Evolutionary conservation across 495 filamentous ascomycete species (phyloP).

Genomic region (Terfezia boudieri): DNA sequence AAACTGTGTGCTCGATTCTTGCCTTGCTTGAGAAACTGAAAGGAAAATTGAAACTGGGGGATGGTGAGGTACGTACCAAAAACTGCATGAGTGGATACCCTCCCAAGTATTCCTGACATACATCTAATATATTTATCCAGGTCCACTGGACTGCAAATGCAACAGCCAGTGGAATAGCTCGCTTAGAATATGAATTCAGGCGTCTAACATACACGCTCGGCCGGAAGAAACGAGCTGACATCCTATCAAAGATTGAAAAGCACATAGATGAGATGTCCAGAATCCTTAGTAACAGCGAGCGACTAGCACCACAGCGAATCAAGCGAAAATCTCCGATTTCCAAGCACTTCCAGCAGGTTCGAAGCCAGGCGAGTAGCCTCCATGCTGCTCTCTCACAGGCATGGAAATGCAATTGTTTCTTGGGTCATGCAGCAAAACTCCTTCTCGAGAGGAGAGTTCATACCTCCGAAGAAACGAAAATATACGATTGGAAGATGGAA

Average conservation of each 20-base stretch:
- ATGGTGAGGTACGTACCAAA: too few relatives aligned
- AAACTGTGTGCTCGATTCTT: conserved; percentile 3
- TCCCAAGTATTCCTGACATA: too few relatives aligned
- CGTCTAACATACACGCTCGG: not conserved
- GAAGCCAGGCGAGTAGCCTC: not conserved
- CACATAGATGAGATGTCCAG: conserved; percentile 3
- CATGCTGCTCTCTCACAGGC: not conserved
- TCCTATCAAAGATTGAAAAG: not conserved
- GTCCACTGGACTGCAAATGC: too few relatives aligned
- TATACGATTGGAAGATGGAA: too few relatives aligned
- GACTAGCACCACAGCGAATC: not conserved
- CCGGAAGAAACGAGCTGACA: not conserved
- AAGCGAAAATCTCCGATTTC: not conserved
- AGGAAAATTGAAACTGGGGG: not conserved
- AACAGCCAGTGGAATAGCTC: too few relatives aligned
- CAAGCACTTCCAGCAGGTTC: not conserved
- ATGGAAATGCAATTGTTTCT: not conserved
- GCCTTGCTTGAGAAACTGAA: not conserved
- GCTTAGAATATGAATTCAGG: not conserved
- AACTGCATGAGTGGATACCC: too few relatives aligned
- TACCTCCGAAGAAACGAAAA: not conserved
- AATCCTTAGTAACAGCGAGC: not conserved
- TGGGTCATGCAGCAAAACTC: conserved; percentile 3
- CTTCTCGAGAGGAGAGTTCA: not conserved
- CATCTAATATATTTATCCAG: too few relatives aligned